Evolutionary conservation across 1,284 basidiomycete genomes (phyloP), one percentile per base, ranked within the genome.

Genomic region (Ceratorhiza oryzae-sativae): DNA sequence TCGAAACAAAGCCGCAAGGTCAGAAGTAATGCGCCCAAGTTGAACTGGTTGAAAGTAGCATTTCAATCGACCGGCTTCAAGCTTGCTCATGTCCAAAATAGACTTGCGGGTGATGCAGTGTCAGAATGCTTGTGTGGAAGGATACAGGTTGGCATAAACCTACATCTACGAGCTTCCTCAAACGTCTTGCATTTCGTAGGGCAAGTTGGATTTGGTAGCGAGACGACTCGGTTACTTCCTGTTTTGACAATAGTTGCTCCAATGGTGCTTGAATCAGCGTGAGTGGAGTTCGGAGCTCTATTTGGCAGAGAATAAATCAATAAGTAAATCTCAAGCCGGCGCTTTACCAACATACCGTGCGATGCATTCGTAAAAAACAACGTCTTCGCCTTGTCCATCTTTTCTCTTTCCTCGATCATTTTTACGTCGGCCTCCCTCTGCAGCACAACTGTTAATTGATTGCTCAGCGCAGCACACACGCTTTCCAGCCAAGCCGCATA

Each of bases 311-410:
- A n/a, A 34, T 3, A 6, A 36, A 46, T 18, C 3, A 25, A n/a
- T 6, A 48, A 27, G 32, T 25, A 18, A 42, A 27, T 39, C 9
- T 41, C n/a, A 18, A 23, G 8, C n/a, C 9, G 18, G 12, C 8
- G 48, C 15, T 51, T 51, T 18, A 3, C 42, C 15, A 45, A 18
- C 42, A 45, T 45, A 49, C 67, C 67, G 23, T 70, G 67, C 45
- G 77, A 78, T 2, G 76, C 79, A 46, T 78, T 78, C 48, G 76
- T 77, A 68, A 80, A 79, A 71, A 80, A 79, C 1, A 76, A 73
- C 1, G 79, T 79, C 72, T 80, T 79, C 8, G 79, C 79, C 23
- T 76, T 73, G 72, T 80, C 79, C 60, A 80, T 75, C 42, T 76
- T 73, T 25, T 75, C 74, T 6, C 79, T 72, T 58, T 79, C 77